These are phyloP conservation scores for Tetrahymena elliotti DNA, from an alignment of 73 alveolate species.

Conservation along the genomic window DNA sequence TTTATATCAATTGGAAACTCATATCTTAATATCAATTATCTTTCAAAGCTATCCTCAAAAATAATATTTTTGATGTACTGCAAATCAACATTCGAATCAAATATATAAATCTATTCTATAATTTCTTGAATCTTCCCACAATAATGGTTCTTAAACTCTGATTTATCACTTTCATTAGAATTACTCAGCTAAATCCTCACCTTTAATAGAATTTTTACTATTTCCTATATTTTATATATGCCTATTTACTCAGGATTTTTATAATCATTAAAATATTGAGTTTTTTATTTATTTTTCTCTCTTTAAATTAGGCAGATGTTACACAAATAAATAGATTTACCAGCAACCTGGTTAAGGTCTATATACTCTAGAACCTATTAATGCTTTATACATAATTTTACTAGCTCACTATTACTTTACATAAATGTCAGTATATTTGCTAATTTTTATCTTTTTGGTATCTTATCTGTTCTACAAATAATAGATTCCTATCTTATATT, in stretches of 20 bases:
- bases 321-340: background rate
- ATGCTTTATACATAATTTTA: background rate
- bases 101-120: background rate
- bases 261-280: too few relatives aligned
- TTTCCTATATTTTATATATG: too few relatives aligned
- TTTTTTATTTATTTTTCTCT: too few relatives aligned
- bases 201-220: background rate
- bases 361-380: background rate
- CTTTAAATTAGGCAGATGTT: background rate
- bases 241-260: background rate
- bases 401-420: background rate
- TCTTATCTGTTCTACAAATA: too few relatives aligned
- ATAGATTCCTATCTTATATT: too few relatives aligned
- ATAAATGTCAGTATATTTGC: too few relatives aligned
- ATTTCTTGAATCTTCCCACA: background rate
- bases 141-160: background rate
- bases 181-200: too few relatives aligned
- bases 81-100: background rate
- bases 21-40: background rate
- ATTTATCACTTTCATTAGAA: too few relatives aligned
- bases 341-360: background rate
- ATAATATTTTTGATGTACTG: background rate
- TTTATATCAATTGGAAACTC: background rate
- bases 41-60: background rate
- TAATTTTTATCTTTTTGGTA: too few relatives aligned